Percentiles rank a stretch among this genome's conserved stretches.
Conservation (phyloP, 1,139 yeast species). For the Candida tunisiensis region DNA sequence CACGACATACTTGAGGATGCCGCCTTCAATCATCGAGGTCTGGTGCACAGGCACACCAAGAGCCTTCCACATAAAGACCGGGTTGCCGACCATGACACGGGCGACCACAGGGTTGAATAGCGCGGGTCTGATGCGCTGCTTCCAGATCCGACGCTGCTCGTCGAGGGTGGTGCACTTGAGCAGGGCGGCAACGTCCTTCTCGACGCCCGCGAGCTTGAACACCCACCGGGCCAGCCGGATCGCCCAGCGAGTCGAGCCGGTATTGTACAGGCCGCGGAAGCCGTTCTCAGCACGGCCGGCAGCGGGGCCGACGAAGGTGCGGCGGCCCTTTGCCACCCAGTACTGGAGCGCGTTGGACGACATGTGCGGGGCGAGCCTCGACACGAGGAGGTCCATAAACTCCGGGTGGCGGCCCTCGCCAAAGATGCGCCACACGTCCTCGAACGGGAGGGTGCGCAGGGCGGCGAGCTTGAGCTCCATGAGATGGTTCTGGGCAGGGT, state of each 20-base stretch:
- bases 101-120: conserved; percentile 56
- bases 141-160: conserved; percentile 53
- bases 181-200: conserved; percentile 32
- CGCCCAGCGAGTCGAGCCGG: conserved; percentile 83
- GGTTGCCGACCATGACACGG: conserved; percentile 57
- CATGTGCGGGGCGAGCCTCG: conserved; percentile 46
- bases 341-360: conserved; percentile 71
- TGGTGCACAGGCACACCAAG: conserved; percentile 77
- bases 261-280: conserved; percentile 53
- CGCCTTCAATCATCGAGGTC: conserved; percentile 64
- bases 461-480: conserved; percentile 65
- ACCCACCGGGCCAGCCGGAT: conserved; percentile 46
- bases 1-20: conserved; percentile 46
- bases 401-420: conserved; percentile 54
- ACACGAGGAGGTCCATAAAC: conserved; percentile 33
- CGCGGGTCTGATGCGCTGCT: conserved; percentile 42
- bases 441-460: conserved; percentile 37
- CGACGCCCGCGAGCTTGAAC: conserved; percentile 39
- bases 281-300: no score
- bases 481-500: conserved; percentile 70
- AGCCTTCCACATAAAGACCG: conserved; percentile 72
- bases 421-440: conserved; percentile 55
- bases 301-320: conserved; percentile 29
- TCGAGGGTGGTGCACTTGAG: conserved; percentile 41
- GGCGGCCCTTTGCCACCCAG: conserved; percentile 51